Percentiles rank a stretch among this genome's conserved stretches.
phyloP scores from a whole-genome alignment of 768 basidiomycete species.

The Tylopilus plumbeoviolaceoides region DNA sequence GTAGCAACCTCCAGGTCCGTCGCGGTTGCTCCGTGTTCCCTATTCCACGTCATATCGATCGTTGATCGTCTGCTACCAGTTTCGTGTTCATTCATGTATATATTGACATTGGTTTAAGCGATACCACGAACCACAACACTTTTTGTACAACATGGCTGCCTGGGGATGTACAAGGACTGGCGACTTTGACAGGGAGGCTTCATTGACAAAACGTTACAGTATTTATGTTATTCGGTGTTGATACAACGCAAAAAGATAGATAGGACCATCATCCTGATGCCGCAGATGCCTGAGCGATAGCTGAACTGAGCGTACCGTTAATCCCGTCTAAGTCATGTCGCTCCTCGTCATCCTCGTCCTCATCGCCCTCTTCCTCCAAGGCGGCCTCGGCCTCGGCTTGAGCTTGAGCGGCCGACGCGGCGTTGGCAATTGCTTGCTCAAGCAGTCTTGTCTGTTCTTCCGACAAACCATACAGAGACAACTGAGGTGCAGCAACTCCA shows the following conservation, averaged over 20 bases:
- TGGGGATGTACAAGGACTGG: conserved; percentile 10
- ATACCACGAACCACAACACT: conserved; percentile 13
- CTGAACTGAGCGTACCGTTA: conserved; percentile 14
- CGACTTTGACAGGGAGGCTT: conserved; percentile 6
- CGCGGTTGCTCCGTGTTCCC: background rate
- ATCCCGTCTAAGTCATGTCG: conserved; percentile 23
- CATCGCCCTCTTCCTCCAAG: conserved; percentile 65
- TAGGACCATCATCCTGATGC: conserved; percentile 14
- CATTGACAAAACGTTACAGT: conserved; percentile 14
- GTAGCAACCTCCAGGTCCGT: conserved; percentile 18
- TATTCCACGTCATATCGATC: background rate
- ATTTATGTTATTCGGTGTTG: conserved; percentile 22
- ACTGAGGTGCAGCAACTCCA: conserved; percentile 30
- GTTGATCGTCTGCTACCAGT: conserved; percentile 7
- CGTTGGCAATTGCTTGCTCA: conserved; percentile 70
- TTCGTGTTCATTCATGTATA: conserved; percentile 33
- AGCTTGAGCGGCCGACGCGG: conserved; percentile 69
- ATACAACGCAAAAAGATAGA: conserved; percentile 23
- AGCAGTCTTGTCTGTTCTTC: conserved; percentile 67
- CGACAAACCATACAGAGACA: conserved; percentile 69
- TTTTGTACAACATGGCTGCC: conserved; percentile 24
- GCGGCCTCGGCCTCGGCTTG: conserved; percentile 79
- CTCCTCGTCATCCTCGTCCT: conserved; percentile 42
- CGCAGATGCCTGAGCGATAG: conserved; percentile 2
- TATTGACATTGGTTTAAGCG: conserved; percentile 21